Base-by-base conservation (phyloP, 441 rosid genomes). In the Croton laevigatus region DNA sequence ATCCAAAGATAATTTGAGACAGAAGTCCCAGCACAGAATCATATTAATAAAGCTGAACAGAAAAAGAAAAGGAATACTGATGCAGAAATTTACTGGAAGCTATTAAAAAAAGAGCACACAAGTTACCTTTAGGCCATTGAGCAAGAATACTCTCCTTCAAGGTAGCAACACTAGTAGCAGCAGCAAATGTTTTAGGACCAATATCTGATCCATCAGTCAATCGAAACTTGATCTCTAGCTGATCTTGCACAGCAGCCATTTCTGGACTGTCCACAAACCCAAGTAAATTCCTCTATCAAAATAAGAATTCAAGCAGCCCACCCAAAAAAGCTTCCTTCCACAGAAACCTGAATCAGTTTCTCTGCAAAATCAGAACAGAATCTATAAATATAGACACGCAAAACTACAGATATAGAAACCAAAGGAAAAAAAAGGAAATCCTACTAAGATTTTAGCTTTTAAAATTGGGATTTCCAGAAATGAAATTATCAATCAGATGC, bases 111-210 rank as follows among this genome's bases (percentile, higher is more conserved):
- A 71, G 65, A 44, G 57, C 61, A 49, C 84, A 27, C 32, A 27
- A n/a, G 32, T 74, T 49, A 93, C 99, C 98, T 88, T 84, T 89
- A 57, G 99, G 99, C 99, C 98, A 95, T 63, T 92, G 89, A 80
- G 99, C 86, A 67, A 95, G 88, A 74, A 95, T 73, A 80, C 84
- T 89, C 78, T 95, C 99, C 83, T 95, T 95, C 90, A 95, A 83
- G 20, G 89, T 88, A 19, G 90, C 81, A 71, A 95, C 88, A 74
- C 94, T 91, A 12, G 97, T 85, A 63, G 96, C 93, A 68, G 88
- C 82, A 66, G 98, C 89, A 81, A 89, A 95, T 69, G 87, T 68
- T 82, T 80, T 88, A 53, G 99, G 99, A 65, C 99, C 99, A 13
- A 95, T 95, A 86, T 95, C 99, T 0, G 96, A 85, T 76, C 97